Base-by-base conservation (phyloP, 2,329 filamentous ascomycete species). In the Xylaria sp. region DNA sequence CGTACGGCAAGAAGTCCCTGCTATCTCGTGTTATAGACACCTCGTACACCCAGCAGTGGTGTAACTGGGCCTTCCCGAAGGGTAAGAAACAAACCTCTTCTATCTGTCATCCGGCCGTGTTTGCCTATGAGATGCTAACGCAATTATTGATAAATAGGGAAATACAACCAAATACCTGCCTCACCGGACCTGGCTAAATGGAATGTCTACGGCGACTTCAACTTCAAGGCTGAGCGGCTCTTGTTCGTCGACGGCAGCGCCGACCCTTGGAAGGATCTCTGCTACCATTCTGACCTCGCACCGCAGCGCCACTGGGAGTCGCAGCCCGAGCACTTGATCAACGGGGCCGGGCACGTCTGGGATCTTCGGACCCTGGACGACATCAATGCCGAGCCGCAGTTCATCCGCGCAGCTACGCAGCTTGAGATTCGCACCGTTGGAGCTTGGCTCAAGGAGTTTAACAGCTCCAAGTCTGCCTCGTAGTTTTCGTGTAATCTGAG, bases 31-130 rank as follows among this genome's bases (percentile, higher is more conserved):
- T 84, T 0, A 72, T 87, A 3, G 79, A 84, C 58, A 79, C 80
- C 7, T 76, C 80, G 50, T 87, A 87, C 76, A 87, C 84, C 46
- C 85, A 86, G 71, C 81, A 87, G 74, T 87, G 85, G 85, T 87
- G 86, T 71, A 81, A 72, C 10, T 85, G 85, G 84, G 84, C 85
- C 1, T 88, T 87, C 70, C 82, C 84, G 0, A 72, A 79, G 0
- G 85, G 85, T 1, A 63, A 64, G 68, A 41, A 20, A 20, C 12
- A 5, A 23, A 37, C 34, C 34, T 37, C 34, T 5, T 15, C 28
- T 25, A 9, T 46, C 41, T 8, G 7, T 50, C 2, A 2, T 9
- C 46, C 20, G 8, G n/a, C 15, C 15, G 7, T 37, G 10, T 9
- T 37, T 6, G 34, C 20, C 10, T 31, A 2, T 31, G 18, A 28